Evolutionary conservation across 2,329 filamentous ascomycete species (phyloP).

Genomic region (Ophiosphaerella korrae): DNA sequence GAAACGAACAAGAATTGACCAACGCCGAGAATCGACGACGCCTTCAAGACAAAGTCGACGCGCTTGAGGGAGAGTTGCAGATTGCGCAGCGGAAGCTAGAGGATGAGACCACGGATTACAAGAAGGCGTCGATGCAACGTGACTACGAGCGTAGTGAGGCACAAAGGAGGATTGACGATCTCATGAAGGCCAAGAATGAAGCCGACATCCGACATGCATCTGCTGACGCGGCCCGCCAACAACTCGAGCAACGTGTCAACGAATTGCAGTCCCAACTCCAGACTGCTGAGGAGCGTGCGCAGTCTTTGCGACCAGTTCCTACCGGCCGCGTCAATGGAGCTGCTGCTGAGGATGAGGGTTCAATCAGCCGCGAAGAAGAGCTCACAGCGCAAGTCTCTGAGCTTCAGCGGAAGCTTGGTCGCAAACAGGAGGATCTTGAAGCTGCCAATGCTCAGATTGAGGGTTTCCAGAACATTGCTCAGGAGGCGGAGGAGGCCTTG

Average conservation of each 20-base stretch:
- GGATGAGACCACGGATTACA: constrained; percentile 81
- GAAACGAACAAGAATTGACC: constrained; percentile 87
- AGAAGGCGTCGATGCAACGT: constrained; percentile 80
- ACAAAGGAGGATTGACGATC: constrained; percentile 90
- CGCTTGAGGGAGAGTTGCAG: constrained; percentile 77
- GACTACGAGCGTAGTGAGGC: constrained; percentile 89
- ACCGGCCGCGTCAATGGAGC: constrained; percentile 63
- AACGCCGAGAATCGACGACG: constrained; percentile 83
- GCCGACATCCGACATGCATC: constrained; percentile 85
- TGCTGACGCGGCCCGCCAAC: constrained; percentile 84
- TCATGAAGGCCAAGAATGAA: constrained; percentile 78
- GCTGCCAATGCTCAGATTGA: constrained; percentile 80
- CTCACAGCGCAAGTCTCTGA: constrained; percentile 83
- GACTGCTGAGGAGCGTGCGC: constrained; percentile 84
- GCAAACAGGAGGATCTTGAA: constrained; percentile 79
- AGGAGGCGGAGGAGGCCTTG: constrained; percentile 84
- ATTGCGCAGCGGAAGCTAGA: constrained; percentile 81
- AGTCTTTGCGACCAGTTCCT: constrained; percentile 79
- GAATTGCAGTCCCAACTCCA: constrained; percentile 87
- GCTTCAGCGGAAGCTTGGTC: constrained; percentile 83
- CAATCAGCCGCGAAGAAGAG: constrained; percentile 74
- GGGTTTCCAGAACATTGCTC: constrained; percentile 86
- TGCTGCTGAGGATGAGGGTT: constrained; percentile 58
- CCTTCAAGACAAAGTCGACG: constrained; percentile 77
- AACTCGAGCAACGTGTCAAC: constrained; percentile 85